phyloP scores from a whole-genome alignment of 129 eudicot species.

The sunflower (Helianthus annuus) region HanXRQr2.0-SUNRISE NC_035439.2:96749869-96750368 shows the following conservation, averaged over 20 bases:
- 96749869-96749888: no score
- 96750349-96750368: not conserved
- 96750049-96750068: no score
- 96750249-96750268: conserved; percentile 69
- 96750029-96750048: no score
- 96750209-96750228: conserved; percentile 96
- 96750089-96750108: not conserved
- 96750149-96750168: conserved; percentile 81
- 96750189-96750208: conserved; percentile 89
- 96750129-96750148: conserved; percentile 38
- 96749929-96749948: no score
- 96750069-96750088: not conserved
- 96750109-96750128: conserved; percentile 20
- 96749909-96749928: no score
- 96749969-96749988: no score
- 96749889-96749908: no score
- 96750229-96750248: conserved; percentile 81
- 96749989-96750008: no score
- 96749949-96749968: no score
- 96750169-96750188: conserved; percentile 80
- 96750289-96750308: conserved; percentile 58
- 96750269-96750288: conserved; percentile 74
- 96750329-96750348: not conserved
- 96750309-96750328: not conserved
- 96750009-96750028: no score